Evolutionary conservation across 306 rosid genomes (phyloP).

Genomic region (Castanopsis chinensis): DNA sequence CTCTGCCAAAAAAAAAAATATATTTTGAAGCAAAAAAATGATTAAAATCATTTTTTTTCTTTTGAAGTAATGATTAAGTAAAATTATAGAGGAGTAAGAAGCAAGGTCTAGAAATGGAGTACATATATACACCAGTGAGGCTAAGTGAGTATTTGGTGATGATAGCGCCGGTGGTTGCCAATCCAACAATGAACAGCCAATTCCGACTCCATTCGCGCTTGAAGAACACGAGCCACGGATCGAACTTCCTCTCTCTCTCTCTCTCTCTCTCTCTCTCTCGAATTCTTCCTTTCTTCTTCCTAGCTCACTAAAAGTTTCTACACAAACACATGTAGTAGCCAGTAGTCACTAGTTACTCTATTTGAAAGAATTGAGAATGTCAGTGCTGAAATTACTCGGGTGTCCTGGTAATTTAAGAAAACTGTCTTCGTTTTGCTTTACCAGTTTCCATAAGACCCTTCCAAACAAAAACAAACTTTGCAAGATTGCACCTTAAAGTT

Average conservation of each 20-base stretch:
- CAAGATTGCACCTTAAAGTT: no score
- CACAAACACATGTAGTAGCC: background rate
- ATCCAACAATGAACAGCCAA: constrained; percentile 83
- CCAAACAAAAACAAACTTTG: no score
- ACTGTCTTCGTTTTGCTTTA: background rate
- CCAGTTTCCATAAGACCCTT: background rate
- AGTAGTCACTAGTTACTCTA: no score
- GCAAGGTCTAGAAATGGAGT: background rate
- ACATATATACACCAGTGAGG: constrained; percentile 41
- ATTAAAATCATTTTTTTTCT: background rate
- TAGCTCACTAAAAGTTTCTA: background rate
- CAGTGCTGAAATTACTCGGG: background rate
- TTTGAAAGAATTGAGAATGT: background rate
- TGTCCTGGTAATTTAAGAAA: background rate
- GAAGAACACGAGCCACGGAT: constrained; percentile 93
- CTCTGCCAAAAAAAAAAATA: background rate
- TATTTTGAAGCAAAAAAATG: no score
- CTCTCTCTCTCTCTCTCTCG: constrained; percentile 25
- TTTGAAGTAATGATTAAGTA: background rate
- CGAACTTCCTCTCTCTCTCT: constrained; percentile 41
- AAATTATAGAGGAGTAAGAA: background rate
- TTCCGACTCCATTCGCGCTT: constrained; percentile 73
- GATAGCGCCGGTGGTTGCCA: constrained; percentile 55
- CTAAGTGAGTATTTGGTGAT: constrained; percentile 67
- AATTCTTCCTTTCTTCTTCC: background rate